Conservation (phyloP, 768 basidiomycete genomes). For the Tremella mesenterica region DNA sequence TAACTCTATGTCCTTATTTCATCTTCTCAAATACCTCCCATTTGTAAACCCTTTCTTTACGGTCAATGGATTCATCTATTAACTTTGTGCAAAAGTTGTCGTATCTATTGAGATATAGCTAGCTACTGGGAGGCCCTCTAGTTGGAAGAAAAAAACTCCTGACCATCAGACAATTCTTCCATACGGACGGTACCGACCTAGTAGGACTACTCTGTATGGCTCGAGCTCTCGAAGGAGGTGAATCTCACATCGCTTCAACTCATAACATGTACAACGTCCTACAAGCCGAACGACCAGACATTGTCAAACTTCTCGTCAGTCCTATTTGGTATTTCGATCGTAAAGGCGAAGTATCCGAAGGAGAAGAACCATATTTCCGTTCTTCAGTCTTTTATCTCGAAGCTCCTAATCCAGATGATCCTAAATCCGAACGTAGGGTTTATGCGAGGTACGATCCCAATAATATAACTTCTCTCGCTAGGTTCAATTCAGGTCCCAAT, state of each 20-base stretch:
- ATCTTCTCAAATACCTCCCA: too few relatives aligned
- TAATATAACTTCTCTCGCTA: constrained; percentile 14
- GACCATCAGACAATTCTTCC: constrained; percentile 41
- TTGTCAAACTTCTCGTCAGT: constrained; percentile 26
- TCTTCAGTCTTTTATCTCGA: constrained; percentile 16
- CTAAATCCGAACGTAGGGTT: background rate
- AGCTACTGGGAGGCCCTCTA: too few relatives aligned
- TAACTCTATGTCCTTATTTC: too few relatives aligned
- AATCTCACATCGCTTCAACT: constrained; percentile 38
- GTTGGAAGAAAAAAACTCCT: background rate
- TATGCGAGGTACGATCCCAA: constrained; percentile 14
- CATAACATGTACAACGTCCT: constrained; percentile 41
- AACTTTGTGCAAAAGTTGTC: too few relatives aligned
- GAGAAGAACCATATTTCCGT: constrained; percentile 29
- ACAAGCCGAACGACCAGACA: constrained; percentile 38
- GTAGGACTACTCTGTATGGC: constrained; percentile 43
- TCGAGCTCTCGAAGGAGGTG: constrained; percentile 40
- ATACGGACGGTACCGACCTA: constrained; percentile 38
- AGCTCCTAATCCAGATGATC: background rate
- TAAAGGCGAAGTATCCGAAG: constrained; percentile 41
- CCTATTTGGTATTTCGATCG: constrained; percentile 44
- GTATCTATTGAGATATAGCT: too few relatives aligned
- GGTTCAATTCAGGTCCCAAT: constrained; percentile 17
- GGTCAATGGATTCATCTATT: too few relatives aligned
- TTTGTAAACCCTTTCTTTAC: too few relatives aligned